A percentile compares a stretch with the other conserved stretches of the same genome.
phyloP scores from a whole-genome alignment of 441 rosid species.

The Syzygium malaccense region DNA sequence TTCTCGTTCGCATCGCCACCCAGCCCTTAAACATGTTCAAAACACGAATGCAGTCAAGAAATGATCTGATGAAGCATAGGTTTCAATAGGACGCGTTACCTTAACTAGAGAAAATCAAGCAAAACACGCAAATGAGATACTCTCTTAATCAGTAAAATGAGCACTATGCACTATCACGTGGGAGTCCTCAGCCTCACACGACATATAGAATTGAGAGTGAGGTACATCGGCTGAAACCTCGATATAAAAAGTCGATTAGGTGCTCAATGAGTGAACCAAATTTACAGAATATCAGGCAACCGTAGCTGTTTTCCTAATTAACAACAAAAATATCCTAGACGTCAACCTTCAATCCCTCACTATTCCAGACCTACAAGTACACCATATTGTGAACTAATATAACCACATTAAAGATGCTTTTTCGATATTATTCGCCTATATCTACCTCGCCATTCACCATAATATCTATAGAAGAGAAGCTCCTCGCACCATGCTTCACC shows the following conservation, averaged over 20 bases:
- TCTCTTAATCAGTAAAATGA: not conserved
- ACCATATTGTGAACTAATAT: constrained; percentile 7
- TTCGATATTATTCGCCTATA: constrained; percentile 11
- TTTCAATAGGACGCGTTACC: not conserved
- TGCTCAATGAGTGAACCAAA: not conserved
- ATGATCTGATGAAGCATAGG: not conserved
- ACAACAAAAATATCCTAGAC: not conserved
- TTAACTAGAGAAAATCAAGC: not conserved
- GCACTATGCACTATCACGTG: not conserved
- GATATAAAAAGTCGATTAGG: not conserved
- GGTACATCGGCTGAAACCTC: not conserved
- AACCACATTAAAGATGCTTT: constrained; percentile 11
- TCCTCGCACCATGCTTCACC: constrained; percentile 28
- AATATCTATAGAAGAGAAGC: constrained; percentile 4
- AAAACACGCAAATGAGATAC: not conserved
- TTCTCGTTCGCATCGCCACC: not conserved
- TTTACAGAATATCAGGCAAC: not conserved
- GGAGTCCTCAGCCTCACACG: not conserved
- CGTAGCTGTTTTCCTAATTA: not conserved
- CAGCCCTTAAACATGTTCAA: not conserved
- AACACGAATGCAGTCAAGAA: not conserved
- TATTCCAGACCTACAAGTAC: not conserved
- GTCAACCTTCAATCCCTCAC: not conserved
- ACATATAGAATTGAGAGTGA: not conserved
- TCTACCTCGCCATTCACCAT: constrained; percentile 16